Evolutionary conservation across 441 rosid genomes (phyloP), one percentile per base, ranked within the genome.

Genomic region (Macaranga tanarius): DNA sequence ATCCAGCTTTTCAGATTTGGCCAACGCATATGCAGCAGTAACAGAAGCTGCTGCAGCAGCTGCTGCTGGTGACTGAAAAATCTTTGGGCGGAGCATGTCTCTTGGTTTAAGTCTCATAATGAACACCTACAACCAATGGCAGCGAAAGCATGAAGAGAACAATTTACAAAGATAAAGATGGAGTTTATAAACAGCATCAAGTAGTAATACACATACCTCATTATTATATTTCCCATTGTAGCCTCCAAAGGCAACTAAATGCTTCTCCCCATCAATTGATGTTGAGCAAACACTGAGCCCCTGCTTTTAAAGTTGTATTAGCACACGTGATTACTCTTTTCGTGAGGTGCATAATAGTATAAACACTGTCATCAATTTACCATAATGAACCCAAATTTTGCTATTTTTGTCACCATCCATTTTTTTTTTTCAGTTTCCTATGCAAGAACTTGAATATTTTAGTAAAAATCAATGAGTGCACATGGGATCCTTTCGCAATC

Each of bases 41-140:
- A 95, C 99, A 73, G 98, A 95, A 79, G 99, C 98, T 12, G 98
- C 97, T 1, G 98, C 99, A 1, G 98, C 99, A 1, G 96, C 98
- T 0, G 99, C 98, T 69, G 99, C 98, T 56, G 97, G 94, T 64
- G 99, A 95, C 85, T 85, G 89, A 38, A 85, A 91, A 80, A 89
- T 90, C 86, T 91, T 90, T 51, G 95, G 98, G 23, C 75, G 92
- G 13, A 75, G 79, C n/a, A 81, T 75, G 71, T 89, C 87, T 76
- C 81, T 82, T 26, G 92, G 89, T 82, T 87, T 93, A 56, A 91
- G 88, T 80, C 86, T 89, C 97, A 93, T 85, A 65, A 85, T 80
- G 67, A 85, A 95, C 74, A 95, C 90, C 99, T 93, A 79, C 1
- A 62, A 76, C 47, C 12, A 69, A 25, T 70, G 68, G 44, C 34